Base-by-base conservation (phyloP, 768 basidiomycete genomes). In the Suillus lakei region DNA sequence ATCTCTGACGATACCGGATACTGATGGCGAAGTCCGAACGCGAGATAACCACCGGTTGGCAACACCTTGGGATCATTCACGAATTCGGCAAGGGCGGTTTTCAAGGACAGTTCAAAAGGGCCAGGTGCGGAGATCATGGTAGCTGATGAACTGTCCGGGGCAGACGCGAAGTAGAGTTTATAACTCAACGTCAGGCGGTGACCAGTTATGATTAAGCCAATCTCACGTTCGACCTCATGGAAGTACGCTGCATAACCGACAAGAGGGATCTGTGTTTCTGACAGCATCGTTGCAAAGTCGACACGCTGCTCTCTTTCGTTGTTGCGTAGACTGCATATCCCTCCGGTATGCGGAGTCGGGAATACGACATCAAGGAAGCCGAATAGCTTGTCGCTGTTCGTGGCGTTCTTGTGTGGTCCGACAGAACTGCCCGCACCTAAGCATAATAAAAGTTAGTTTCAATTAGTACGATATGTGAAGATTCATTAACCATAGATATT, bases 361-460 rank as follows among this genome's bases (percentile, higher is more conserved):
- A 85, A 79, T n/a, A 83, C 77, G 39, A 86, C 67, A 1, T 86
- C 81, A 10, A 88, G 78, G 1, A 86, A 86, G 1, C 83, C 85
- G 43, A 88, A 82, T 80, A 86, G 85, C 32, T 69, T 68, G 9
- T 76, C 73, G 9, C 73, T 69, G 9, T 81, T 79, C 6, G 83
- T 84, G 0, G 85, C 85, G 64, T 86, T 86, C 48, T 80, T 76
- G 67, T 85, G 85, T 1, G 81, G 46, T 67, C 84, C 84, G 77
- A 86, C 86, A 69, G 84, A 85, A 0, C 79, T 79, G 12, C 76
- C 84, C 54, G 78, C 69, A 1, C 76, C 83, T 83, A 59, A 5
- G 10, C 36, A 28, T 16, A 13, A 44, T 2, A 3, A 15, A 53
- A 18, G 38, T 43, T 30, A 12, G 4, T 16, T 34, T 32, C 21